phyloP scores from a whole-genome alignment of 345 rosid species.

The Hypericum perforatum region DNA sequence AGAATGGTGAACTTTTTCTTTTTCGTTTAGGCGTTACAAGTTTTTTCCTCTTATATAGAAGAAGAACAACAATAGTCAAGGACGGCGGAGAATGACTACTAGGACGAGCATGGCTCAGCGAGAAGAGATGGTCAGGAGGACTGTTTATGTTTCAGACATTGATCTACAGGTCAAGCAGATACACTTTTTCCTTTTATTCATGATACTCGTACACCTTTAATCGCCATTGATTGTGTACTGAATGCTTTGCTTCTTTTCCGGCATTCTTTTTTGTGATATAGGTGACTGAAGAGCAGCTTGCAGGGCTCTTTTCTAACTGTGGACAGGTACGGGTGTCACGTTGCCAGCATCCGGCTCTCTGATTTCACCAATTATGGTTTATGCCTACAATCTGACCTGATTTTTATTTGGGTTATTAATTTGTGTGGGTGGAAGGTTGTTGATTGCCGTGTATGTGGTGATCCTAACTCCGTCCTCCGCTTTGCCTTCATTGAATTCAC shows the following conservation, averaged over 20 bases:
- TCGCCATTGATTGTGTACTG: background rate
- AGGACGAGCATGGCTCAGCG: constrained; percentile 48
- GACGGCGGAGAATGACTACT: constrained; percentile 50
- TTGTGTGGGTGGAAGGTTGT: constrained; percentile 48
- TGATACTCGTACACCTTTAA: background rate
- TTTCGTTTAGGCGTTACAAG: background rate
- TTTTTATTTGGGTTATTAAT: constrained; percentile 5
- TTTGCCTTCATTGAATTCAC: constrained; percentile 92
- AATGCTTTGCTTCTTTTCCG: constrained; percentile 4
- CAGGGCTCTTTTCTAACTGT: constrained; percentile 60
- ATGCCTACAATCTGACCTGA: constrained; percentile 5
- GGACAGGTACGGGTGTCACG: constrained; percentile 52
- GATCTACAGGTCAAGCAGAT: constrained; percentile 29
- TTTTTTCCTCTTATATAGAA: constrained; percentile 33
- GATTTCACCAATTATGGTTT: background rate
- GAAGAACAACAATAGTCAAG: constrained; percentile 47
- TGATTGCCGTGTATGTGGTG: constrained; percentile 92
- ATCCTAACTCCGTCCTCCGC: constrained; percentile 90
- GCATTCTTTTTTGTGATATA: constrained; percentile 16
- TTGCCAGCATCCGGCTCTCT: background rate
- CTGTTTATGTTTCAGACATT: constrained; percentile 56
- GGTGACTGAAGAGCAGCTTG: constrained; percentile 89
- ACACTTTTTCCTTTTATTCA: constrained; percentile 14
- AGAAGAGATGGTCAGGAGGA: constrained; percentile 58
- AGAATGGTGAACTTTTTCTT: no score